phyloP scores from a whole-genome alignment of 2,329 filamentous ascomycete species.

The Diaporthe eres region DNA sequence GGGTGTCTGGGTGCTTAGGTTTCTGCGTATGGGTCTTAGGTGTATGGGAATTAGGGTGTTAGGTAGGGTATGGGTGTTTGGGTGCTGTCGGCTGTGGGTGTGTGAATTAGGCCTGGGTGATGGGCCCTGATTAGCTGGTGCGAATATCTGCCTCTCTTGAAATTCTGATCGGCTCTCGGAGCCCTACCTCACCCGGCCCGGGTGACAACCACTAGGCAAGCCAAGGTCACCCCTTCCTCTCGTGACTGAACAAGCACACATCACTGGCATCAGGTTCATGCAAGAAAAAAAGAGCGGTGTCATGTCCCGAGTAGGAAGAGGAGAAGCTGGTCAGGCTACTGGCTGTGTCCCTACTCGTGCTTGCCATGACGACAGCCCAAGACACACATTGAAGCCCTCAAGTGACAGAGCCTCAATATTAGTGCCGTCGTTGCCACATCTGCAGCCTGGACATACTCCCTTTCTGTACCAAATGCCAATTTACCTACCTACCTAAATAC shows the following conservation, averaged over 20 bases:
- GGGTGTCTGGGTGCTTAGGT: no score
- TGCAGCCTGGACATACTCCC: neutral
- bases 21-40: no score
- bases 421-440: neutral
- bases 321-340: neutral
- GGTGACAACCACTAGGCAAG: neutral
- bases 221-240: slow-evolving; percentile 22
- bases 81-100: no score
- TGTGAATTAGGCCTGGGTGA: no score
- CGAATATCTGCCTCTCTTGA: no score
- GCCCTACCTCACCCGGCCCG: neutral
- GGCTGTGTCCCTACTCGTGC: neutral
- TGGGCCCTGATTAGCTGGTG: no score
- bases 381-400: neutral
- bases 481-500: no score
- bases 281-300: slow-evolving; percentile 3
- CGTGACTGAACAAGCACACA: neutral
- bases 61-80: no score
- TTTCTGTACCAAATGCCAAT: neutral
- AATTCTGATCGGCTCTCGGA: neutral
- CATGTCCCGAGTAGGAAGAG: neutral
- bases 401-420: neutral
- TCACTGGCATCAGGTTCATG: slow-evolving; percentile 19
- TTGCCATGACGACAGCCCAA: slow-evolving; percentile 24
- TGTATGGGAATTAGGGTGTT: no score